A percentile compares a stretch with the other conserved stretches of the same genome.
phyloP scores from a whole-genome alignment of 2,329 filamentous ascomycete species.

The Pestalotiopsis sp. region DNA sequence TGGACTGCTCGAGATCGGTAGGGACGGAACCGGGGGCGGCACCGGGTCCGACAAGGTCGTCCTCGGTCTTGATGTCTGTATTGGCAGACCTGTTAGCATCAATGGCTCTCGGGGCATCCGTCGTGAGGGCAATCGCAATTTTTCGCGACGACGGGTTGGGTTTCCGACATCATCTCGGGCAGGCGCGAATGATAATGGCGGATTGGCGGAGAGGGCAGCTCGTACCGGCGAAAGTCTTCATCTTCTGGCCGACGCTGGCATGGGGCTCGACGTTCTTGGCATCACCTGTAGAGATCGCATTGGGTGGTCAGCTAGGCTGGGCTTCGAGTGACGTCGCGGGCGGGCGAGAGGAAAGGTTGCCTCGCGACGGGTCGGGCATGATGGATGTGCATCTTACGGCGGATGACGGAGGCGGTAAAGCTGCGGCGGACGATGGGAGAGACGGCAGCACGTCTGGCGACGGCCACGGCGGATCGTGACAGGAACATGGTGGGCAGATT shows the following conservation, averaged over 20 bases:
- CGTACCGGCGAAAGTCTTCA: conserved; percentile 50
- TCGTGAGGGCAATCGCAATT: background rate
- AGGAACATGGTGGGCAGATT: conserved; percentile 58
- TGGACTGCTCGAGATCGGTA: conserved; percentile 93
- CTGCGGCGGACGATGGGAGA: conserved; percentile 58
- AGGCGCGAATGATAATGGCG: background rate
- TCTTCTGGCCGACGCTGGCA: conserved; percentile 43
- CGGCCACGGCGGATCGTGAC: conserved; percentile 64
- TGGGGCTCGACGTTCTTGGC: conserved; percentile 49
- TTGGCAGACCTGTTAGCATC: conserved; percentile 20
- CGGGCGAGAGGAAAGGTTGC: background rate
- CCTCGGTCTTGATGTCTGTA: conserved; percentile 78
- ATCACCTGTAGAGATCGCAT: conserved; percentile 14
- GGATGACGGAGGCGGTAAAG: conserved; percentile 63
- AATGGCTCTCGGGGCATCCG: background rate
- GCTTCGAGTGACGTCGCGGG: background rate
- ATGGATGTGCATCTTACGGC: conserved; percentile 50
- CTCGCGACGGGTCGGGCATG: conserved; percentile 12
- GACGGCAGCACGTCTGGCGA: conserved; percentile 62
- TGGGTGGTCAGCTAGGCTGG: conserved; percentile 11
- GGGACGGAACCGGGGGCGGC: conserved; percentile 81
- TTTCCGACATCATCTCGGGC: background rate
- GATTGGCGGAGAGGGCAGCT: conserved; percentile 16
- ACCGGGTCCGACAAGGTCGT: conserved; percentile 87
- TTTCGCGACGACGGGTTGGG: background rate